phyloP scores from a whole-genome alignment of 129 eudicot genomes.

The Ambrosia trifida region DNA sequence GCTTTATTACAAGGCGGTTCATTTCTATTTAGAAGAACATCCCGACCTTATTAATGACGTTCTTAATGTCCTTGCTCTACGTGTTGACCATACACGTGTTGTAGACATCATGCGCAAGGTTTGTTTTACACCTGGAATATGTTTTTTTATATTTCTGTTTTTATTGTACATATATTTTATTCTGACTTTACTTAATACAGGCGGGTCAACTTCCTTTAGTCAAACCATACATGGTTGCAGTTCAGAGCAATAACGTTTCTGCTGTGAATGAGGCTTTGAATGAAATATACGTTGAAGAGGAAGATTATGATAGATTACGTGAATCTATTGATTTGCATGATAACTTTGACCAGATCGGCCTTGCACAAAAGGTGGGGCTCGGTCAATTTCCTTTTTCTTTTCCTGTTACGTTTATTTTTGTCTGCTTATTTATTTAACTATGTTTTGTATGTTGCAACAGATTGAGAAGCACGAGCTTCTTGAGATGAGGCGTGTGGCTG shows the following conservation, averaged over 20 bases:
- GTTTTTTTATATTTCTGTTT: neutral
- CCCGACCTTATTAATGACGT: constrained; percentile 97
- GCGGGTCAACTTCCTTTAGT: constrained; percentile 94
- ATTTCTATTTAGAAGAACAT: constrained; percentile 96
- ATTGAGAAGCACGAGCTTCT: constrained; percentile 99
- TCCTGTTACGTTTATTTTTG: neutral
- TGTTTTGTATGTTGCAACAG: constrained; percentile 40
- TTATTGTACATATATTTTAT: neutral
- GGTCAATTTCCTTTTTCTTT: neutral
- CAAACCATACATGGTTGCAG: constrained; percentile 99
- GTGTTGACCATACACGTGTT: constrained; percentile 97
- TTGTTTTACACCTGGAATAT: neutral
- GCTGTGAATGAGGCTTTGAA: constrained; percentile 98
- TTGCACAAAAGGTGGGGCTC: constrained; percentile 88
- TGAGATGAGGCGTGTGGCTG: constrained; percentile 99
- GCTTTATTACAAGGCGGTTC: constrained; percentile 94
- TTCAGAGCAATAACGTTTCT: constrained; percentile 96
- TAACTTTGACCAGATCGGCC: constrained; percentile 97
- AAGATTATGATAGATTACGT: constrained; percentile 94
- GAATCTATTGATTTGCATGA: constrained; percentile 97
- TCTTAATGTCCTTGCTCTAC: constrained; percentile 95
- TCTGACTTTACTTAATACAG: constrained; percentile 44
- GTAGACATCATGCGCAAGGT: constrained; percentile 99
- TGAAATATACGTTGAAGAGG: constrained; percentile 97
- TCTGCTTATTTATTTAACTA: neutral